Evolutionary conservation across 2,329 filamentous ascomycete species (phyloP).

Genomic region (Colletotrichum kahawae): DNA sequence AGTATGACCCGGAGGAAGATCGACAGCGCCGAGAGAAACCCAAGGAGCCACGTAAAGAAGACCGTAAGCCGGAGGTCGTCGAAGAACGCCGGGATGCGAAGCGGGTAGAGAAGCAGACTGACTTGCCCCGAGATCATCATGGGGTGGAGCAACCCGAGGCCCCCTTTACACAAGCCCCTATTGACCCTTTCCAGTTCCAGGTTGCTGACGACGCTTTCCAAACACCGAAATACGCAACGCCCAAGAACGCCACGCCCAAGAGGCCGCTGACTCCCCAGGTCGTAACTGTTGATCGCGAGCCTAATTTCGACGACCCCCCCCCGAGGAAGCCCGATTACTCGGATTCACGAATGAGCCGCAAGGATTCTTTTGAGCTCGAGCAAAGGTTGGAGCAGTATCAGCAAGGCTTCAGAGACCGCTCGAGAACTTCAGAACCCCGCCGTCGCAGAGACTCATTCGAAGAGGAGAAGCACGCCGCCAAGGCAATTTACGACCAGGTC

Average conservation of each 20-base stretch:
- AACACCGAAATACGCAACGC: conserved; percentile 37
- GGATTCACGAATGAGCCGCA: conserved; percentile 50
- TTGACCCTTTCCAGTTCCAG: conserved; percentile 66
- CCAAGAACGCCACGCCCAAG: conserved; percentile 36
- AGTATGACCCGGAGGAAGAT: conserved; percentile 14
- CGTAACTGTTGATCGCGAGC: conserved; percentile 59
- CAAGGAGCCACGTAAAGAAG: conserved; percentile 26
- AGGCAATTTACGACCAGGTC: conserved; percentile 48
- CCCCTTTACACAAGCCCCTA: conserved; percentile 31
- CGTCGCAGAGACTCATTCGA: conserved; percentile 27
- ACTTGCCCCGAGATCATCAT: conserved; percentile 11
- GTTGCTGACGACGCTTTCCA: conserved; percentile 57
- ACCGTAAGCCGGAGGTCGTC: conserved; percentile 17
- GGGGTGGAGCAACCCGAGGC: conserved; percentile 20
- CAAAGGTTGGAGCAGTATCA: conserved; percentile 33
- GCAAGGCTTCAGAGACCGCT: conserved; percentile 25
- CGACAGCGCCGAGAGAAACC: conserved; percentile 24
- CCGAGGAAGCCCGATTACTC: conserved; percentile 27
- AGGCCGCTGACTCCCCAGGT: conserved; percentile 55
- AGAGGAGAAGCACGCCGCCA: conserved; percentile 49
- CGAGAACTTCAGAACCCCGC: conserved; percentile 26
- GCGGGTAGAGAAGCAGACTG: conserved; percentile 30
- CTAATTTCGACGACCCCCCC: conserved; percentile 49
- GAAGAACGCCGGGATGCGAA: conserved; percentile 25
- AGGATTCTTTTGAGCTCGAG: conserved; percentile 53